A percentile compares a stretch with the other conserved stretches of the same genome.
Evolutionary conservation across 73 alveolate genomes (phyloP).

Genomic region (Effrenium voratum): DNA sequence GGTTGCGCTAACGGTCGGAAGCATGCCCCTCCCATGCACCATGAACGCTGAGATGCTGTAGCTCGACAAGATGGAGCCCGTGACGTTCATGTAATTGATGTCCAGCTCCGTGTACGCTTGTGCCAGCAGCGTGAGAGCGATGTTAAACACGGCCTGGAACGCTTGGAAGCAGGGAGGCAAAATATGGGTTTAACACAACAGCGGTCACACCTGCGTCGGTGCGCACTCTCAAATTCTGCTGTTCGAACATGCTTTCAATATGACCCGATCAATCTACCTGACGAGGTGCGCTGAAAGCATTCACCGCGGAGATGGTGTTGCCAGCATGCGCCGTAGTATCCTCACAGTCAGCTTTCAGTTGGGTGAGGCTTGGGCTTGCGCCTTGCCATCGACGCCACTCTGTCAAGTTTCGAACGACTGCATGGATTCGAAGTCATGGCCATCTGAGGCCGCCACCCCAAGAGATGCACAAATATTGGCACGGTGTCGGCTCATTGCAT

Average conservation of each 20-base stretch:
- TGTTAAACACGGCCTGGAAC: constrained; percentile 47
- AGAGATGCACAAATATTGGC: constrained; percentile 65
- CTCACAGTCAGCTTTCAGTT: no score
- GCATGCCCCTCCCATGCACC: no score
- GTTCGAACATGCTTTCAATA: neutral
- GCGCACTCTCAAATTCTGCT: no score
- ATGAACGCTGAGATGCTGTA: constrained; percentile 43
- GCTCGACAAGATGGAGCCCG: constrained; percentile 68
- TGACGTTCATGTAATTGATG: constrained; percentile 84
- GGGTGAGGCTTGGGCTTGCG: no score
- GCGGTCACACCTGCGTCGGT: no score
- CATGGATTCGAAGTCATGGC: no score
- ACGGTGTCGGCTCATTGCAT: constrained; percentile 82
- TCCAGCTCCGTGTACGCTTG: constrained; percentile 85
- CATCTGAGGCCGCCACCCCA: neutral
- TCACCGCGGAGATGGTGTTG: constrained; percentile 70
- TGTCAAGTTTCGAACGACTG: no score
- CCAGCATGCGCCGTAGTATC: constrained; percentile 78
- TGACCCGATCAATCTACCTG: neutral
- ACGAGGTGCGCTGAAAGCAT: constrained; percentile 48
- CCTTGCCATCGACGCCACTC: no score
- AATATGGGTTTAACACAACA: neutral
- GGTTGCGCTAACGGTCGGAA: no score
- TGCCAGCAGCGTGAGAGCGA: constrained; percentile 51
- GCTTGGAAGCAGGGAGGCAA: neutral